These are phyloP conservation scores for Aspergillus sp. DNA, from an alignment of 2,329 filamentous ascomycete species.

Conservation along the genomic window DNA sequence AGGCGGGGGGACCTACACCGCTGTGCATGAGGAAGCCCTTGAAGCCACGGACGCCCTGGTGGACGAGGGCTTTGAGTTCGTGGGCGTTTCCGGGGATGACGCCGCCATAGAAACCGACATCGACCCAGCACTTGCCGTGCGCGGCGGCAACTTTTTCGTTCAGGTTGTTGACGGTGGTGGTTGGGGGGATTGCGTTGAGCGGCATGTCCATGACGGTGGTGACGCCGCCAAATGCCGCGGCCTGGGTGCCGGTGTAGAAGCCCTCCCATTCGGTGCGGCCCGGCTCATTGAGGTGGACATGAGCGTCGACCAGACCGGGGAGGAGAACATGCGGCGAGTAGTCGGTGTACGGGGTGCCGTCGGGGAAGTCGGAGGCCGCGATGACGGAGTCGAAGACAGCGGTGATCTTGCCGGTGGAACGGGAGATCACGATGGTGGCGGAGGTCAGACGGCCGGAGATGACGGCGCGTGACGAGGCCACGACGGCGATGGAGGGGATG, in stretches of 20 bases:
- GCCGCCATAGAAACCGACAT: slow-evolving; percentile 96
- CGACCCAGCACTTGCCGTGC: slow-evolving; percentile 86
- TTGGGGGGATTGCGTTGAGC: slow-evolving; percentile 90
- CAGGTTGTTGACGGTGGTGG: slow-evolving; percentile 75
- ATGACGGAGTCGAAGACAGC: slow-evolving; percentile 64
- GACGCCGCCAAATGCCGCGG: slow-evolving; percentile 89
- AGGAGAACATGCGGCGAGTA: slow-evolving; percentile 77
- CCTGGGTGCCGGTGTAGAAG: slow-evolving; percentile 87
- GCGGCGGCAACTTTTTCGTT: slow-evolving; percentile 79
- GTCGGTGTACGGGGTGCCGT: slow-evolving; percentile 65
- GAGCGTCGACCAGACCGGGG: slow-evolving; percentile 88
- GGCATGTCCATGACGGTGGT: slow-evolving; percentile 98
- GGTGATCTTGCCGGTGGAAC: slow-evolving; percentile 71
- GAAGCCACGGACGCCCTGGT: slow-evolving; percentile 84
- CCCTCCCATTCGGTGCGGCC: slow-evolving; percentile 97
- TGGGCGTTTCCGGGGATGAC: slow-evolving; percentile 80
- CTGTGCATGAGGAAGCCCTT: slow-evolving; percentile 97
- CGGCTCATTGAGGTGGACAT: slow-evolving; percentile 95
- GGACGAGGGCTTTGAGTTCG: slow-evolving; percentile 70
- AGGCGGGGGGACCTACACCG: slow-evolving; percentile 54
- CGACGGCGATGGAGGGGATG: slow-evolving; percentile 54
- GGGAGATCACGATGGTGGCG: slow-evolving; percentile 73
- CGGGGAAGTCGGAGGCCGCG: slow-evolving; percentile 64
- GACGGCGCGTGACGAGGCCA: slow-evolving; percentile 76
- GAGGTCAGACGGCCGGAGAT: slow-evolving; percentile 67